Conservation (phyloP, 352 stramenopile genomes). For the Phytophthora pinifolia region DNA sequence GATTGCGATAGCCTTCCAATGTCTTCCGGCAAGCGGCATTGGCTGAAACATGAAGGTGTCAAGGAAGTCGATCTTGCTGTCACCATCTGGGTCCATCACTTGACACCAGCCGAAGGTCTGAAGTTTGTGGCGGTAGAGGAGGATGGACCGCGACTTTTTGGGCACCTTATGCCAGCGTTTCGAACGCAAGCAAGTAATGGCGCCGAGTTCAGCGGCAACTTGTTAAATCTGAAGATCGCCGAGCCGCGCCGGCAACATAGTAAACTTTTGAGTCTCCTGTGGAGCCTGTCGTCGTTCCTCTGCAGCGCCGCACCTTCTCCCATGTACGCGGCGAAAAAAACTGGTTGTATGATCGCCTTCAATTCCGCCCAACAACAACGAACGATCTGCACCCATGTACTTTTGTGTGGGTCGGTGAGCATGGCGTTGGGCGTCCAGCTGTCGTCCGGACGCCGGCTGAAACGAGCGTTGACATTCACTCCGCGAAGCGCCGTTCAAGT, state of each 20-base stretch:
- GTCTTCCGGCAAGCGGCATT: constrained; percentile 3
- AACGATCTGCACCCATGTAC: constrained; percentile 5
- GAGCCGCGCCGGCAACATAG: constrained; percentile 1
- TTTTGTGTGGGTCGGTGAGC: constrained; percentile 7
- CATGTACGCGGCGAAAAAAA: constrained; percentile 20
- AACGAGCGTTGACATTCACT: constrained; percentile 21
- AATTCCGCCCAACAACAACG: neutral
- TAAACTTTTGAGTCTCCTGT: constrained; percentile 16
- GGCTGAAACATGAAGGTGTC: constrained; percentile 9
- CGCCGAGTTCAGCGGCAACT: neutral
- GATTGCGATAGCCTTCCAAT: constrained; percentile 6
- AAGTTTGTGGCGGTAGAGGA: constrained; percentile 15
- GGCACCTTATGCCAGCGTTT: constrained; percentile 5
- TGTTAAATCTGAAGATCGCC: constrained; percentile 5
- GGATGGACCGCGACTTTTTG: constrained; percentile 7
- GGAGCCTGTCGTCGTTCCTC: constrained; percentile 20
- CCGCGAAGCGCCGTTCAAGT: constrained; percentile 18
- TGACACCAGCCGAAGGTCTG: constrained; percentile 3
- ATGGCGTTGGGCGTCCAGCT: constrained; percentile 11
- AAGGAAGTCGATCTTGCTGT: no score
- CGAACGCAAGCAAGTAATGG: constrained; percentile 6
- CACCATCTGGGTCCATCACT: neutral
- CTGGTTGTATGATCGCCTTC: constrained; percentile 15
- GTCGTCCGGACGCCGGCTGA: constrained; percentile 22
- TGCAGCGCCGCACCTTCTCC: no score